Evolutionary conservation across 148 eudicot species (phyloP), one percentile per base, ranked within the genome.

Genomic region (Rhododendron williamsianum): DNA sequence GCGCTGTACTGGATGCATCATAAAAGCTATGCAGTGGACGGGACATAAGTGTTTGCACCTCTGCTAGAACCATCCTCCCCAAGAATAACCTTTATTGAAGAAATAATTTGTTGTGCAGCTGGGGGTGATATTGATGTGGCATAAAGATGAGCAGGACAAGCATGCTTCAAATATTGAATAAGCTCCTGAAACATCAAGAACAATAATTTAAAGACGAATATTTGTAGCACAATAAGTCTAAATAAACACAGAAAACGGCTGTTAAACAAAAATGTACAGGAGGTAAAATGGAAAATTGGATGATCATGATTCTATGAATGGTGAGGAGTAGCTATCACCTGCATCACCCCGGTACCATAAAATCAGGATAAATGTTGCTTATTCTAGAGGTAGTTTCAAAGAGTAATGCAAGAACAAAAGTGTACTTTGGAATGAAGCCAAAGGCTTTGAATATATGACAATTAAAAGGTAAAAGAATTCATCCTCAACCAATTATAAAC

Each of bases 51-150:
- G 56, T 65, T 38, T 82, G 63, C 36, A 95, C 99, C 99, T 95
- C 98, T 92, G 87, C 91, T 92, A 58, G 99, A 97, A 83, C 99
- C 99, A 90, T 97, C 99, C 92, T 93, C 92, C 82, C 98, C 98
- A 76, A 94, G 96, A 81, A 96, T 88, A 85, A 93, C 96, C 90
- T 89, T 85, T 41, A 93, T 95, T 38, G 98, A 84, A 82, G 98
- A 96, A 25, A 96, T 91, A 69, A 93, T 96, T 90, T 96, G 98
- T 87, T 96, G 93, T 30, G 98, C 98, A 84, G 98, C 94, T 54
- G 98, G 98, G 60, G 98, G 98, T 81, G 98, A 96, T 86, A 96
- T 94, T 84, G 98, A 90, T 79, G 98, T 96, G 38, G 98, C 98
- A 87, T 96, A 96, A 27, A 96, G 90, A 90, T 96, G 98, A 87